Base-by-base conservation (phyloP, 2,329 filamentous ascomycete genomes). In the Phialophora chinensis region DNA sequence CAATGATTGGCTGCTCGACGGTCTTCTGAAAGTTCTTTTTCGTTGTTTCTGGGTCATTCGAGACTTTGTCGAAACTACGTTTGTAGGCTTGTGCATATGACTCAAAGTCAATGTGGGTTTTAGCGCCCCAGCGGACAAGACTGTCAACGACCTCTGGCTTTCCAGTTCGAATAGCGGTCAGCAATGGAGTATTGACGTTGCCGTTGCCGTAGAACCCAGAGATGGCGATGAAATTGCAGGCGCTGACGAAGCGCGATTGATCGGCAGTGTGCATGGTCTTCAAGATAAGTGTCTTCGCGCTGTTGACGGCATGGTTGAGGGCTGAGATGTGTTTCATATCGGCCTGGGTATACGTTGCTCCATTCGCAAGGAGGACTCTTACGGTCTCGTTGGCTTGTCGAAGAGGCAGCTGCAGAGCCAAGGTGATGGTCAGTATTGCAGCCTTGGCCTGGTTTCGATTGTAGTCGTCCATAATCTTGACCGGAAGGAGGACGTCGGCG, bases 291-390 rank as follows among this genome's bases (percentile, higher is more conserved):
- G 66, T 69, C 44, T 85, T 82, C 2, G 84, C 80, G 20, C 80
- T 77, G n/a, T 83, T 79, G 0, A 90, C 83, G 62, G 87, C 86
- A 66, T 86, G 86, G 67, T 92, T 86, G 66, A 96, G 83, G 0
- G 86, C 87, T 1, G 91, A 93, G 33, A 83, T 80, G 3, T 87
- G 84, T 8, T 84, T 79, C 42, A 86, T 74, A 70, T 94, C 91
- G 0, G 88, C 91, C 75, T 95, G 91, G 0, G 89, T 86, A 38
- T 84, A 88, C 0, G 89, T 90, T 1, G 91, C 91, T 0, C 91
- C 91, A 1, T 93, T 83, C 54, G 85, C 82, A 33, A 96, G 78
- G 8, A 96, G 83, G 0, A 86, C 82, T 55, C 83, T 79, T 0
- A 85, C 83, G 85, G 93, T 93, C 14, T 82, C 81, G 67, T 85